Base-by-base conservation (phyloP, 371 early-diverging fungal genomes). In the Mortierella polycephala region DNA sequence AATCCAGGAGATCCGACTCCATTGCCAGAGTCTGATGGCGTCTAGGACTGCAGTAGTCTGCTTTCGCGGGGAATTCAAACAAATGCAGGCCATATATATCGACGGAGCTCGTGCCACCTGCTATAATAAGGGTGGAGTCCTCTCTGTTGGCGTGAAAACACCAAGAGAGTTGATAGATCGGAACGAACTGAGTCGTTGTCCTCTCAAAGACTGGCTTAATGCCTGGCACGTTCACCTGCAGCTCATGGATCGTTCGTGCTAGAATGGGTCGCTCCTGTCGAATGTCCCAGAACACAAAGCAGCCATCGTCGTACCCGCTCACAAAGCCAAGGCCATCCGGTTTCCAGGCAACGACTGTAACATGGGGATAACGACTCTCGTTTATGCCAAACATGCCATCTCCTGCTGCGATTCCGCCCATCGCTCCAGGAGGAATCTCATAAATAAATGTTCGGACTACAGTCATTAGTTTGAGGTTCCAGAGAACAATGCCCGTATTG, bases 241-340 rank as follows among this genome's bases (percentile, higher is more conserved):
- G 47, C n/a, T 86, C 85, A 40, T 85, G 80, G 9, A 86, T 67
- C 30, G 82, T 83, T 30, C 87, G 75, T 9, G 85, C 83, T 11
- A 80, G 41, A 0, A 86, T 45, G 7, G 89, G 88, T 49, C 69
- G 70, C 7, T 86, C 87, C 21, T 81, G 67, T 10, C 71, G 70
- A 0, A 75, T 59, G 56, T 87, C 87, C 87, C 88, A 89, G 37
- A 89, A 69, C 37, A 83, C 85, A 51, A 84, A 68, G 41, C 71
- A 81, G 2, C 89, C 89, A 59, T 88, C 87, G 50, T 89, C 88
- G 45, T 89, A 85, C 13, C 89, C 89, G 7, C 79, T 82, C 52
- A 85, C 82, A 67, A 88, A 86, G 11, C 83, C 70, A n/a, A 71
- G 62, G 9, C 88, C 89, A 42, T 83, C 81, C 0, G 88, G 89